A percentile compares a stretch with the other conserved stretches of the same genome.
Conservation (phyloP, 768 basidiomycete species). For the Tylopilus rubrobrunneus region DNA sequence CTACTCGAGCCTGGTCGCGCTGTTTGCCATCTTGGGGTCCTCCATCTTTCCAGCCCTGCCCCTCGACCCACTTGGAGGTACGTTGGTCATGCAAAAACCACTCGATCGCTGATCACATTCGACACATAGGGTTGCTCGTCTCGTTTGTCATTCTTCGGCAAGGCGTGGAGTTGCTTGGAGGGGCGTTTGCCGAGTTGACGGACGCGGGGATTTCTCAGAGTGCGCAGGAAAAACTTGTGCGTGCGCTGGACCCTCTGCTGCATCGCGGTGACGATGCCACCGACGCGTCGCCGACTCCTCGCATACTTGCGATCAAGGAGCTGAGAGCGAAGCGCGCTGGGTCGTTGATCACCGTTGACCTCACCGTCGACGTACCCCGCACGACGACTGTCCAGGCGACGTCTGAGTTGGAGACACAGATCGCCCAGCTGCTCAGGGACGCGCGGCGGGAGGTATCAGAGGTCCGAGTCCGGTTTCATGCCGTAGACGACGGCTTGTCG, state of each 20-base stretch:
- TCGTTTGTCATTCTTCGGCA: constrained; percentile 85
- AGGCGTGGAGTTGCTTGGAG: constrained; percentile 60
- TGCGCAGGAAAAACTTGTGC: constrained; percentile 51
- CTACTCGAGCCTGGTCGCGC: constrained; percentile 86
- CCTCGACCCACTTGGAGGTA: constrained; percentile 92
- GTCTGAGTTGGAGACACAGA: constrained; percentile 57
- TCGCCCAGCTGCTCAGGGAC: constrained; percentile 50
- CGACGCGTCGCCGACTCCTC: not conserved
- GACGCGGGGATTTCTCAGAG: constrained; percentile 71
- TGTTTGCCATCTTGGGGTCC: constrained; percentile 88
- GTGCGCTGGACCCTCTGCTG: constrained; percentile 54
- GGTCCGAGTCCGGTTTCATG: constrained; percentile 62
- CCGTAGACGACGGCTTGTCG: constrained; percentile 30
- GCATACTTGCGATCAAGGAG: constrained; percentile 45
- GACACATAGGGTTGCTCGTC: constrained; percentile 66
- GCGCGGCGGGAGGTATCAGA: constrained; percentile 67
- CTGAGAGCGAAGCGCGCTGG: constrained; percentile 76
- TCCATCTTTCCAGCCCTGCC: constrained; percentile 83
- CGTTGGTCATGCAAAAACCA: constrained; percentile 14
- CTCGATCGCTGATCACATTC: constrained; percentile 6
- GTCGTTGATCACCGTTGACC: constrained; percentile 79
- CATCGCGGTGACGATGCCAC: constrained; percentile 26
- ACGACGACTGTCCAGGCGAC: constrained; percentile 55
- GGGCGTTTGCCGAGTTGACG: constrained; percentile 77
- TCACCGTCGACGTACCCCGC: constrained; percentile 67